Percentiles rank a stretch among this genome's conserved stretches.
Conservation (phyloP, 257 asterid genomes). For the Eustoma russellianum region DNA sequence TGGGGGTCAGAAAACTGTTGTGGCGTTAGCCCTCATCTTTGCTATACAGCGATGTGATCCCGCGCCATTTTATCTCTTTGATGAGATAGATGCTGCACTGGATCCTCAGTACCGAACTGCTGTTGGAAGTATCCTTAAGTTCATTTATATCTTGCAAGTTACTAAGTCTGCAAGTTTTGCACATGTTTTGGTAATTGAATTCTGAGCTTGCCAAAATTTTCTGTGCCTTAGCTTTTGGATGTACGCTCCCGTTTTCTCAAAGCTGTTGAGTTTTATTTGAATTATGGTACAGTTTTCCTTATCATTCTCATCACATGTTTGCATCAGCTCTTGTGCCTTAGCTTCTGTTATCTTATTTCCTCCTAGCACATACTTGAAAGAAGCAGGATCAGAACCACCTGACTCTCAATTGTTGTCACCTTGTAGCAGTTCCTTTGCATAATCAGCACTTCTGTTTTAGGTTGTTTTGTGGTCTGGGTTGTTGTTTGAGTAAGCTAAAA, state of each 20-base stretch:
- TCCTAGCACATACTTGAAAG: no score
- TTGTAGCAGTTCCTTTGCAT: no score
- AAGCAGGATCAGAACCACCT: no score
- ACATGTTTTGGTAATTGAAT: neutral
- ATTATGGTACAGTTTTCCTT: neutral
- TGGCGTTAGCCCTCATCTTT: slow-evolving; percentile 83
- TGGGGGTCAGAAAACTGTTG: slow-evolving; percentile 98
- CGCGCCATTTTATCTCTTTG: slow-evolving; percentile 98
- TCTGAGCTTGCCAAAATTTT: neutral
- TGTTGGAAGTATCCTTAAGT: slow-evolving; percentile 91
- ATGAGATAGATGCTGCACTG: slow-evolving; percentile 97
- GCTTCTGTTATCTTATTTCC: no score
- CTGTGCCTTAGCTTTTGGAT: neutral
- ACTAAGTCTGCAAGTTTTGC: slow-evolving; percentile 4
- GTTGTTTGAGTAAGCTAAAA: no score
- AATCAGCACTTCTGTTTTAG: no score
- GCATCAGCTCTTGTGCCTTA: no score
- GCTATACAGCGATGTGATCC: slow-evolving; percentile 99
- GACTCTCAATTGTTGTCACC: no score
- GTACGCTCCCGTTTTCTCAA: neutral
- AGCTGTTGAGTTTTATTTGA: neutral
- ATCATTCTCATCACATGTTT: no score
- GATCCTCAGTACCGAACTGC: slow-evolving; percentile 99
- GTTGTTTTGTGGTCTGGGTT: no score
- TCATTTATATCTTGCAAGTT: slow-evolving; percentile 4